These are phyloP conservation scores for Pichia eremophila DNA, from an alignment of 805 yeast species.

Conservation along the genomic window DNA sequence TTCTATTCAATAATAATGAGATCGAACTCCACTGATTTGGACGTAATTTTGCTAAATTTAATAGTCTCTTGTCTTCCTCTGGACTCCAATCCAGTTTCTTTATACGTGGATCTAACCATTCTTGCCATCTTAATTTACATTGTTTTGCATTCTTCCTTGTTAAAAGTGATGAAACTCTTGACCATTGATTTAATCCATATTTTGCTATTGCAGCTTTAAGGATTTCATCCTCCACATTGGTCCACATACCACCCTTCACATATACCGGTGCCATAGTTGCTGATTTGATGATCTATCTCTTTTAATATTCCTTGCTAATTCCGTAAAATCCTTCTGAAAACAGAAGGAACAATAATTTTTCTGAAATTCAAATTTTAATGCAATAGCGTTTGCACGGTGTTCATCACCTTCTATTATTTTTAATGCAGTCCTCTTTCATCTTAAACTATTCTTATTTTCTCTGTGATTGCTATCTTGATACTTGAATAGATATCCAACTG, in stretches of 20 bases:
- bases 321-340: too few relatives aligned
- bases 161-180: slow-evolving; percentile 78
- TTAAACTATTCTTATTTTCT: too few relatives aligned
- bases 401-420: too few relatives aligned
- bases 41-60: slow-evolving; percentile 55
- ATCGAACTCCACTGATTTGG: slow-evolving; percentile 96
- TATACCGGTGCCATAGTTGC: slow-evolving; percentile 47
- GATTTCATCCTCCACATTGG: slow-evolving; percentile 76
- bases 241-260: slow-evolving; percentile 87
- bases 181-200: slow-evolving; percentile 93
- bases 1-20: slow-evolving; percentile 70
- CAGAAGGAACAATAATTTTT: too few relatives aligned
- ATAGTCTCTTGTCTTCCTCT: slow-evolving; percentile 66
- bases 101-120: slow-evolving; percentile 72
- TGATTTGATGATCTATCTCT: background rate
- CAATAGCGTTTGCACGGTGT: too few relatives aligned
- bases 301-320: background rate
- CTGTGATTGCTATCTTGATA: too few relatives aligned
- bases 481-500: too few relatives aligned
- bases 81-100: slow-evolving; percentile 57
- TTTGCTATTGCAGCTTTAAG: slow-evolving; percentile 85
- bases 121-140: slow-evolving; percentile 88
- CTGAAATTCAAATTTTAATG: too few relatives aligned
- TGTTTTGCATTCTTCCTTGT: slow-evolving; percentile 84
- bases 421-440: too few relatives aligned